Evolutionary conservation across 306 rosid genomes (phyloP).

Genomic region (Herpetospermum pedunculosum): DNA sequence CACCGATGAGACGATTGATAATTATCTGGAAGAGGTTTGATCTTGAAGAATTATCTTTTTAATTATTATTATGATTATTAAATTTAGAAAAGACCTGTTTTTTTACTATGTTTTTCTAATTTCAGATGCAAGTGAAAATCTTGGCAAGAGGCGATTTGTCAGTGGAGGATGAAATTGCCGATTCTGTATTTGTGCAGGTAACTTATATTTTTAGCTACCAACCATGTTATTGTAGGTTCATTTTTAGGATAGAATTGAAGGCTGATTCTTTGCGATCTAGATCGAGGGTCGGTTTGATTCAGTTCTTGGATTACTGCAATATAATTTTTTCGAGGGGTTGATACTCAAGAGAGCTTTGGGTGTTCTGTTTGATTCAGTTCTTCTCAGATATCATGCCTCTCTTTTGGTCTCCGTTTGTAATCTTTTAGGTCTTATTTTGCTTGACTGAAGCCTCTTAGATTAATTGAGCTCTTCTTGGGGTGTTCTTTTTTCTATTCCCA

Average conservation of each 20-base stretch:
- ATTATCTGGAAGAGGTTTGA: slow-evolving; percentile 71
- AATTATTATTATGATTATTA: not conserved
- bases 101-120: not conserved
- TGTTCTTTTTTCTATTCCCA: too few relatives aligned
- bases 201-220: not conserved
- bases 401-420: too few relatives aligned
- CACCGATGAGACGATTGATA: slow-evolving; percentile 61
- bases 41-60: not conserved
- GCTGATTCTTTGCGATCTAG: not conserved
- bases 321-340: too few relatives aligned
- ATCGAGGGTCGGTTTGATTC: not conserved
- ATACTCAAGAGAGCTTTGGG: too few relatives aligned
- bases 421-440: too few relatives aligned
- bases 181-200: slow-evolving; percentile 67
- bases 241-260: not conserved
- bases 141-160: slow-evolving; percentile 51
- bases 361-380: too few relatives aligned
- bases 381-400: too few relatives aligned
- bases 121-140: slow-evolving; percentile 54
- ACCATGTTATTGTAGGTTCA: not conserved
- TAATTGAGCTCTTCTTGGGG: too few relatives aligned
- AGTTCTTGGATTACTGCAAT: not conserved
- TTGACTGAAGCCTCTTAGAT: too few relatives aligned
- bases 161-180: slow-evolving; percentile 77
- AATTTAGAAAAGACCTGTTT: not conserved